A percentile compares a stretch with the other conserved stretches of the same genome.
phyloP scores from a whole-genome alignment of 129 eudicot species.

The Ambrosia artemisiifolia region DNA sequence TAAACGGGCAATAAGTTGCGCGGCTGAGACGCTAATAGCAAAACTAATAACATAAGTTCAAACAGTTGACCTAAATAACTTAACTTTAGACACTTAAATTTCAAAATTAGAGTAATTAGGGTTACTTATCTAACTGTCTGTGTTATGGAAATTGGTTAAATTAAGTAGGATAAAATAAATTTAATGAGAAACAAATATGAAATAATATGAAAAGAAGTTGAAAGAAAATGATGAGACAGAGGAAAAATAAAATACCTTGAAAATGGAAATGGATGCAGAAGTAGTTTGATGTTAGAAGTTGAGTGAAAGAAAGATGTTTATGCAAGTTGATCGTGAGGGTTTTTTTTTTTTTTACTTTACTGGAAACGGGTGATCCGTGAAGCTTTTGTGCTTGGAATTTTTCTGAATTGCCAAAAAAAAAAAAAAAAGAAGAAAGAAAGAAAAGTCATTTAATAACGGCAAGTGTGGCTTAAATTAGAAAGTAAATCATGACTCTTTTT shows the following conservation, averaged over 20 bases:
- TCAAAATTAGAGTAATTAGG: background rate
- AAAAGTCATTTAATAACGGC: too few species aligned
- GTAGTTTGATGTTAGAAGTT: background rate
- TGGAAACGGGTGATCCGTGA: background rate
- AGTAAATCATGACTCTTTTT: too few species aligned
- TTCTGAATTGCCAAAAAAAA: background rate
- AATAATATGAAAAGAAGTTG: background rate
- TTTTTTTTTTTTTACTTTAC: background rate
- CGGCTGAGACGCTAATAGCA: too few species aligned
- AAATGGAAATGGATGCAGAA: background rate
- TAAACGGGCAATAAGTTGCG: too few species aligned
- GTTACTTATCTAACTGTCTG: background rate
- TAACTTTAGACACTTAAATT: background rate
- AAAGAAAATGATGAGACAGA: background rate
- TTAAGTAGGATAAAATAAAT: background rate
- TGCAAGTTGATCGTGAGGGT: background rate
- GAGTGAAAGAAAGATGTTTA: background rate
- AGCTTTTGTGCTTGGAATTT: background rate
- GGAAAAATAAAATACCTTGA: background rate
- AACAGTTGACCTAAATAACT: background rate
- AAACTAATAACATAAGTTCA: too few species aligned
- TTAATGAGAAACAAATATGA: too few species aligned
- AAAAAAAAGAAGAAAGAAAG: background rate
- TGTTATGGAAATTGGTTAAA: background rate
- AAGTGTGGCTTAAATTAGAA: too few species aligned